Evolutionary conservation across 768 basidiomycete genomes (phyloP), one percentile per base, ranked within the genome.

Genomic region (Neoboletus magnificus): DNA sequence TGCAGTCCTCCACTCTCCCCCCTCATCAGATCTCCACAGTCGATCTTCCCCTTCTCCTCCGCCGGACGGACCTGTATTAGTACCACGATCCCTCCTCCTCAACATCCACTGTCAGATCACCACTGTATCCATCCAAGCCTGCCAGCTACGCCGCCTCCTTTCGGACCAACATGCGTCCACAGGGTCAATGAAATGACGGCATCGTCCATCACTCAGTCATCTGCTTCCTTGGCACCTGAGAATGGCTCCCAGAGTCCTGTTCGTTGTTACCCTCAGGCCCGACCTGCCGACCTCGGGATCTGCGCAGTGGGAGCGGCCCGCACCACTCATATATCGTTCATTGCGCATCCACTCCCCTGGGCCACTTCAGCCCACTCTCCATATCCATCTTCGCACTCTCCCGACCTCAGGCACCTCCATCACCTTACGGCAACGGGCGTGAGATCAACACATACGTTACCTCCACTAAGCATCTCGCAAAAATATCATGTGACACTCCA

Each of bases 341-440:
- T 15, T 12, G 1, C 13, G 10, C 33, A 10, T 56, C 43, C 44
- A 0, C 4, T 30, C 1, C 20, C 18, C 44, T 55, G 50, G 57
- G 40, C 44, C 57, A 45, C 51, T 30, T 30, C 48, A 54, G 44
- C 57, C 32, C 44, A 10, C 22, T 18, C 56, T 11, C 48, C 37
- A 33, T 18, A 29, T 30, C 12, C 11, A 25, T 37, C 50, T 48
- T 39, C 35, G 35, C 48, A 46, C 29, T 5, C 13, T 37, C 55
- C 30, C 47, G 46, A 36, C 18, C 1, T 49, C 58, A 66, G 58
- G 64, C 56, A 64, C 61, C 16, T 29, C 8, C 8, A 35, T 37
- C 47, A 37, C 25, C 43, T 66, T 63, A 63, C 65, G 64, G 53
- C 51, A 66, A n/a, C 36, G 16, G 39, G 47, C 62, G 55, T 61